A percentile compares a stretch with the other conserved stretches of the same genome.
phyloP scores from a whole-genome alignment of 306 rosid genomes.

The Purshia tridentata region DNA sequence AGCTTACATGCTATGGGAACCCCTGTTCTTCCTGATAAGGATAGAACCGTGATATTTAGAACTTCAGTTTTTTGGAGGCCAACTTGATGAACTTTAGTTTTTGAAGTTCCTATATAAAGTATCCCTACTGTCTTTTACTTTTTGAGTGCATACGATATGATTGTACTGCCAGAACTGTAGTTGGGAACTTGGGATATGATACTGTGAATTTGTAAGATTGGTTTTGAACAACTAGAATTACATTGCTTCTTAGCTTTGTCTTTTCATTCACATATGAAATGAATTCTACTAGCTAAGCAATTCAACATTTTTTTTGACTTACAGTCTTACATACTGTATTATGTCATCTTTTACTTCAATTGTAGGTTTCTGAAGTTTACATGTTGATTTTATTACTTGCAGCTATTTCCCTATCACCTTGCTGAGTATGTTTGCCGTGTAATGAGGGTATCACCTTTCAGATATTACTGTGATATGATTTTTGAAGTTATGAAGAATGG shows the following conservation, averaged over 20 bases:
- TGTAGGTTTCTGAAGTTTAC: slow-evolving; percentile 33
- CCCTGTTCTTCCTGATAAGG: background rate
- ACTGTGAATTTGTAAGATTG: background rate
- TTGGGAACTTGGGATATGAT: background rate
- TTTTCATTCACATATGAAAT: slow-evolving; percentile 9
- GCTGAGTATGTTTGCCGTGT: slow-evolving; percentile 88
- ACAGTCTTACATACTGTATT: background rate
- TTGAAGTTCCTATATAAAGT: background rate
- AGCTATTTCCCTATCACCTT: slow-evolving; percentile 93
- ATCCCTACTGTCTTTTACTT: background rate
- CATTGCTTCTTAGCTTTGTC: background rate
- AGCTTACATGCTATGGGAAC: slow-evolving; percentile 2
- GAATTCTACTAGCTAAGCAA: slow-evolving; percentile 7
- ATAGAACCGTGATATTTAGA: background rate
- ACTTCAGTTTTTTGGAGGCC: background rate
- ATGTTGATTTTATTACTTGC: slow-evolving; percentile 48
- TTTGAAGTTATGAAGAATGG: slow-evolving; percentile 97
- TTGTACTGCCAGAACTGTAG: background rate
- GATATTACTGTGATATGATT: slow-evolving; percentile 94
- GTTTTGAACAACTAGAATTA: slow-evolving; percentile 2
- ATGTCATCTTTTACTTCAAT: slow-evolving; percentile 21
- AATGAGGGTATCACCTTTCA: slow-evolving; percentile 89
- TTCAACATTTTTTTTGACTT: background rate
- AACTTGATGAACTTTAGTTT: background rate
- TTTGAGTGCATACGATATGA: background rate